A percentile compares a stretch with the other conserved stretches of the same genome.
These are phyloP conservation scores for Ploettnerulaceae sp. DNA, from an alignment of 2,329 filamentous ascomycete genomes.

Conservation along the genomic window DNA sequence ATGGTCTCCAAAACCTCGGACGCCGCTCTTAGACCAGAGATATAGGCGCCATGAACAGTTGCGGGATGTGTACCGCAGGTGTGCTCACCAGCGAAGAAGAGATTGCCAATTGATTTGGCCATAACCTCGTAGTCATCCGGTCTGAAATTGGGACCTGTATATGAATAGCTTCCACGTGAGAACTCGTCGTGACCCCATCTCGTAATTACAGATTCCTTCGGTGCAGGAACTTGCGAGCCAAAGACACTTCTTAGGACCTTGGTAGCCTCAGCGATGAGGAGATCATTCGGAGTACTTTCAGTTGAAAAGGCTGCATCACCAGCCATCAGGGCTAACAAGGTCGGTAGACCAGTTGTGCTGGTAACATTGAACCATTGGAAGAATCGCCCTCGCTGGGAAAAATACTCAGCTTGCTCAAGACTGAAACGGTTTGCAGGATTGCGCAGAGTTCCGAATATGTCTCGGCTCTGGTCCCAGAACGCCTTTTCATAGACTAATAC, in stretches of 20 bases:
- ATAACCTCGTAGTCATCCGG: constrained; percentile 90
- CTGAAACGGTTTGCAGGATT: constrained; percentile 66
- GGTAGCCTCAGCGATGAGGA: constrained; percentile 76
- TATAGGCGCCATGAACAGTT: constrained; percentile 92
- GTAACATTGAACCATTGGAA: constrained; percentile 98
- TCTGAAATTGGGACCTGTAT: constrained; percentile 75
- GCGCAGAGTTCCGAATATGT: constrained; percentile 91
- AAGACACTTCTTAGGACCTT: constrained; percentile 74
- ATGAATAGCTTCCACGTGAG: constrained; percentile 93
- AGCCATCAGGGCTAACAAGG: constrained; percentile 89
- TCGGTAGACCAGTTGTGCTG: constrained; percentile 81
- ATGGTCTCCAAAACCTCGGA: constrained; percentile 78
- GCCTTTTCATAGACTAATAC: constrained; percentile 81
- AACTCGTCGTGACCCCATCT: constrained; percentile 90
- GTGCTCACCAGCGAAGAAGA: constrained; percentile 95
- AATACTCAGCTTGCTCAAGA: constrained; percentile 74
- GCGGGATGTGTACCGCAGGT: constrained; percentile 94
- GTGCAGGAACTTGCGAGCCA: constrained; percentile 63
- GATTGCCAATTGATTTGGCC: constrained; percentile 76
- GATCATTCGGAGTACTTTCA: constrained; percentile 69
- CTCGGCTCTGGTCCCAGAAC: constrained; percentile 85
- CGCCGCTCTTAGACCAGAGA: constrained; percentile 86
- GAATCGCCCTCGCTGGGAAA: constrained; percentile 76
- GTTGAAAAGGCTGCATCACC: constrained; percentile 89
- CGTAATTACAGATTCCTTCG: constrained; percentile 82